Base-by-base conservation (phyloP, 1,284 basidiomycete species). In the Pterula multifida region DNA sequence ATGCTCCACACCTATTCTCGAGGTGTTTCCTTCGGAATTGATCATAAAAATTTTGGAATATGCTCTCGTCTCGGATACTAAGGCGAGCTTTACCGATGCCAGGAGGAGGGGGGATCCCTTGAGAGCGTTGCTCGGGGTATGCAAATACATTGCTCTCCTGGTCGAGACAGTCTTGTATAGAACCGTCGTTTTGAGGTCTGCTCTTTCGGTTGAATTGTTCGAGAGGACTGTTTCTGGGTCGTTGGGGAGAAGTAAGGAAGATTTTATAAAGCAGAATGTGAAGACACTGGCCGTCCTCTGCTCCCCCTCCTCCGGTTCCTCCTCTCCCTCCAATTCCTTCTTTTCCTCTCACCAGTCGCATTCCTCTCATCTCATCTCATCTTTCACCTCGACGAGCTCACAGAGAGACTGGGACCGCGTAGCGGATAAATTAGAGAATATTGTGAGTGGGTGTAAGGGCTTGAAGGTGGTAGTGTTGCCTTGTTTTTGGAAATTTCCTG, bases 21-120 rank as follows among this genome's bases (percentile, higher is more conserved):
- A 56, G 45, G 54, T 55, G 26, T 50, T 63, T 13, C 62, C 62
- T 23, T 42, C 55, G n/a, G 60, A 60, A 46, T 52, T 71, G 32
- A 54, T 63, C 19, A 54, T 69, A 19, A 55, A 61, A 26, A 67
- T 71, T 42, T 51, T 71, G 19, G 63, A 68, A 52, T 50, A 61
- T 9, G 60, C 64, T 17, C 57, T 68, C 26, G 35, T 55, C 17
- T 50, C 54, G 3, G 60, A 57, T 48, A 60, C 64, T 6, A 58
- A 47, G 44, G 52, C 52, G 42, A 56, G 67, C n/a, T 60, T 64
- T 3, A 48, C 58, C 39, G 57, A 67, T 9, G 66, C 61, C 22
- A 65, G 58, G 49, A 53, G 56, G 13, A 60, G 69, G 36, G 52
- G 53, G 49, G 54, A 54, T 15, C 55, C 63, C 47, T 50, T 69